These are phyloP conservation scores for Fusarium floridanum DNA, from an alignment of 2,329 filamentous ascomycete species.

Conservation along the genomic window DNA sequence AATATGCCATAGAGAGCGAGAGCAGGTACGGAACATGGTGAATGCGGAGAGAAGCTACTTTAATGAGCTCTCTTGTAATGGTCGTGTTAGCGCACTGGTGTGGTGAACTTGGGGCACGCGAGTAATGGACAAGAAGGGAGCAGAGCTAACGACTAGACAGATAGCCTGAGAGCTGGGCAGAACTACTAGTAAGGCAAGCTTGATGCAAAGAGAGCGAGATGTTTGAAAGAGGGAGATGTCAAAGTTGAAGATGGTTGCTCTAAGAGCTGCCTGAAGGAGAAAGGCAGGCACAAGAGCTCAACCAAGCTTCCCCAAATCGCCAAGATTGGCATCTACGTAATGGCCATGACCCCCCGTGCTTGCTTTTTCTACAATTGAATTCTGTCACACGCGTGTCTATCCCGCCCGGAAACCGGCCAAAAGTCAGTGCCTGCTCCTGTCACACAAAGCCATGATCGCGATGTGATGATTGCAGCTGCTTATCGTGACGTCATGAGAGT, in stretches of 20 bases:
- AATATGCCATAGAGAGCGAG: conserved; percentile 43
- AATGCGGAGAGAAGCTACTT: neutral
- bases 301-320: conserved; percentile 18
- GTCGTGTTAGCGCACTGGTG: neutral
- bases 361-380: conserved; percentile 18
- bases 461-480: conserved; percentile 23
- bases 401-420: conserved; percentile 11
- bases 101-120: conserved; percentile 16
- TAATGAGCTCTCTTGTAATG: neutral
- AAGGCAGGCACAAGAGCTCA: conserved; percentile 26
- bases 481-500: conserved; percentile 45
- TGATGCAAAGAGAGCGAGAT: neutral
- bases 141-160: neutral
- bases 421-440: conserved; percentile 24
- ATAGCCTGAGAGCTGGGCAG: neutral
- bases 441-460: conserved; percentile 43
- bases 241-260: conserved; percentile 1
- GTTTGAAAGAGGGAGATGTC: neutral
- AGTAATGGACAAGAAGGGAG: neutral
- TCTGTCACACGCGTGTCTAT: conserved; percentile 19
- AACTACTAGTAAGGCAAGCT: neutral
- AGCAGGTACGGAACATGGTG: conserved; percentile 48
- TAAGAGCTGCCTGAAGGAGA: conserved; percentile 13
- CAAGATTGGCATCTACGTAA: conserved; percentile 38
- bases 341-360: conserved; percentile 9